phyloP scores from a whole-genome alignment of 169 alveolate genomes.

The Plasmodium ovale region DNA sequence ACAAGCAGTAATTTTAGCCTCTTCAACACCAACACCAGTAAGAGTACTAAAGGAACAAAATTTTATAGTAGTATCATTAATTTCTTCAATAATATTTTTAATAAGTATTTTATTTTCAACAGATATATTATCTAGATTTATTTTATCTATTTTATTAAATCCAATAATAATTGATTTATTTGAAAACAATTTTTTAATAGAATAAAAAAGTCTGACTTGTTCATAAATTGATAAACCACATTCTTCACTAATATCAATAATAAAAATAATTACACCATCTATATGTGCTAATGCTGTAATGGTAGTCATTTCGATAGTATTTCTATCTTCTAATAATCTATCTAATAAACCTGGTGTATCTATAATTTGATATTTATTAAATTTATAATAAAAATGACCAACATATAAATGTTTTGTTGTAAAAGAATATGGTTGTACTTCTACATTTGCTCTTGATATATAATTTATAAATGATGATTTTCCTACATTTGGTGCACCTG shows the following conservation, averaged over 20 bases:
- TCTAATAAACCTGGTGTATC: constrained; percentile 99
- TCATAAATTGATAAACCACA: constrained; percentile 97
- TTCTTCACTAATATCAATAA: constrained; percentile 96
- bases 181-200: constrained; percentile 95
- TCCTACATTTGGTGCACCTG: constrained; percentile 99
- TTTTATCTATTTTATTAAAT: constrained; percentile 95
- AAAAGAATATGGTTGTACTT: constrained; percentile 99
- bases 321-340: constrained; percentile 97
- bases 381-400: constrained; percentile 99
- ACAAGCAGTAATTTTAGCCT: constrained; percentile 92
- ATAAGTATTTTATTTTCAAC: constrained; percentile 87
- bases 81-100: constrained; percentile 76
- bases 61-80: constrained; percentile 6
- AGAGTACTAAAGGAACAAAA: constrained; percentile 84
- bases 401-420: constrained; percentile 99
- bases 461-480: constrained; percentile 97
- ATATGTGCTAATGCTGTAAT: constrained; percentile 99
- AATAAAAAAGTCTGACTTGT: constrained; percentile 94
- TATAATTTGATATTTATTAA: constrained; percentile 97
- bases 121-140: constrained; percentile 87
- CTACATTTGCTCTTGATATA: constrained; percentile 98
- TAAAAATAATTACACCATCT: constrained; percentile 87
- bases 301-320: constrained; percentile 99
- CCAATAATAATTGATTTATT: constrained; percentile 96
- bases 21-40: constrained; percentile 91